Percentiles rank a stretch among this genome's conserved stretches.
phyloP scores from a whole-genome alignment of 805 yeast genomes.

The Lipomyces kockii region DNA sequence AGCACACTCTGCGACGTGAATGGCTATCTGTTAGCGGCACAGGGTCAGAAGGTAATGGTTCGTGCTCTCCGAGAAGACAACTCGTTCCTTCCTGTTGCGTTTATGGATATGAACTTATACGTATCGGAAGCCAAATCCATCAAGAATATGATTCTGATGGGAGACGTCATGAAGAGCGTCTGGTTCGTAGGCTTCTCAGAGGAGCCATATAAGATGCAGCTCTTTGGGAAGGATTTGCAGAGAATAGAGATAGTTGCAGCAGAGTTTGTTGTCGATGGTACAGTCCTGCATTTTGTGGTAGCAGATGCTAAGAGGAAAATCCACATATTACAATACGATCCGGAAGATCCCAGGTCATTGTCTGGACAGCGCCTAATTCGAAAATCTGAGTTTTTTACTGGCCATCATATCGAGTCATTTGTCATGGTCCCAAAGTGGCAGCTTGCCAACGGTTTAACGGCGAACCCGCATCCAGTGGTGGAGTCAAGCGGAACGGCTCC shows the following conservation, averaged over 20 bases:
- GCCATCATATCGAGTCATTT: constrained; percentile 51
- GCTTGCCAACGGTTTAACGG: not conserved
- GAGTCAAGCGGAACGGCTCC: not conserved
- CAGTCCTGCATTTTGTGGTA: constrained; percentile 65
- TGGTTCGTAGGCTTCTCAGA: constrained; percentile 90
- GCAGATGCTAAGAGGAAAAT: constrained; percentile 71
- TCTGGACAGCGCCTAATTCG: constrained; percentile 78
- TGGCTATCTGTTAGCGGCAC: constrained; percentile 81
- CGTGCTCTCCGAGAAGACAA: constrained; percentile 86
- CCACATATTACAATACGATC: constrained; percentile 83
- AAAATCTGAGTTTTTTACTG: constrained; percentile 70
- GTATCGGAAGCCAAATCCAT: constrained; percentile 79
- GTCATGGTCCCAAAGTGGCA: constrained; percentile 42
- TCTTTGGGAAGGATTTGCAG: constrained; percentile 73
- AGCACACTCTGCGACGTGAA: constrained; percentile 76
- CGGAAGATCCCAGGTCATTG: constrained; percentile 82
- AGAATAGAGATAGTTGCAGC: constrained; percentile 66
- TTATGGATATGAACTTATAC: constrained; percentile 81
- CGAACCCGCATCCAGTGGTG: not conserved
- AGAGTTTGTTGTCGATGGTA: constrained; percentile 77
- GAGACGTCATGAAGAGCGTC: constrained; percentile 77
- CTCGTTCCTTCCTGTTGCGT: constrained; percentile 89
- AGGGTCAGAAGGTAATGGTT: constrained; percentile 81
- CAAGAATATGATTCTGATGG: constrained; percentile 78
- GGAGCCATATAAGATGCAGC: constrained; percentile 86